Evolutionary conservation across 495 filamentous ascomycete species (phyloP), one percentile per base, ranked within the genome.

Genomic region (Lasiosphaeris hirsuta): DNA sequence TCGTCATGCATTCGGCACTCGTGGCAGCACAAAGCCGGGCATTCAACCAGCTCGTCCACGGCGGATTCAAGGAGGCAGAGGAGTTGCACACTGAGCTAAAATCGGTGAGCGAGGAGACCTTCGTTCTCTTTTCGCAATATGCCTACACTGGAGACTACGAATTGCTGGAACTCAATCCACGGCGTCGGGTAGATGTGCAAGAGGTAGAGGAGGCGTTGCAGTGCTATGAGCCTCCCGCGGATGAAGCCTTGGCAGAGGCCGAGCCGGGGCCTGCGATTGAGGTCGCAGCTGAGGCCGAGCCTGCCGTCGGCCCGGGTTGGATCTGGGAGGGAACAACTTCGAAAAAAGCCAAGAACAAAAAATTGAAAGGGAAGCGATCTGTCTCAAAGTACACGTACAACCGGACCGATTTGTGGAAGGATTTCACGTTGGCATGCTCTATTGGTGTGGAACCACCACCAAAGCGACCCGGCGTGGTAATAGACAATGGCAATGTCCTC

Each of bases 31-130:
- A 54, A 13, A 43, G 38, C 10, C 42, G 42, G 7, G 48, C 44
- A 1, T 41, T 55, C 18, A 41, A 37, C 4, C 41, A 33, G 3
- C 30, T 55, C 14, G 42, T 55, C 42, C 38, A 46, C 41, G 10
- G 42, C 41, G 41, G 43, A 44, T 61, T 57, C 59, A 57, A 54
- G 39, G 59, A 61, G 49, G 59, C 59, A 8, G 2, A 36, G 17
- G 59, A 54, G 0, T 18, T 17, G 6, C 36, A 50, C 14, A 42
- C 54, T 30, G 38, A 57, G 10, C 19, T 61, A 10, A 35, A 61
- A 19, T 8, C 17, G 11, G 34, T 57, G 6, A 41, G 53, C 35
- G 59, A 57, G 9, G 23, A 53, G 6, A 61, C 59, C 0, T 57
- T 61, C 34, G 14, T 39, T 0, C 11, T 15, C 18, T 61, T 61